phyloP scores from a whole-genome alignment of 768 basidiomycete genomes.

The Kwoniella dendrophila region DNA sequence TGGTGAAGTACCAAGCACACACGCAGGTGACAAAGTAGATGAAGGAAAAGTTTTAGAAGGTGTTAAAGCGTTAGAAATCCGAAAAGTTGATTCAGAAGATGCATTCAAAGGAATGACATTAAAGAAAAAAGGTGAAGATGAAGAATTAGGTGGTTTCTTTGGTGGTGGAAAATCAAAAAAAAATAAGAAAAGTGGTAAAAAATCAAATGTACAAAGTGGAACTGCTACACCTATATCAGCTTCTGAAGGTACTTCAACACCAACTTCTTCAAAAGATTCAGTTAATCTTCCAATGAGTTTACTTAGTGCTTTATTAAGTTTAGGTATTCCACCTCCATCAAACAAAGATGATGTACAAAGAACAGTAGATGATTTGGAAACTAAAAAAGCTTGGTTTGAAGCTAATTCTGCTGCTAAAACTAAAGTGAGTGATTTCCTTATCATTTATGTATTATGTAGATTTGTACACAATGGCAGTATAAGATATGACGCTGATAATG shows the following conservation, averaged over 20 bases:
- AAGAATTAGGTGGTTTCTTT: conserved; percentile 63
- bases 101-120: conserved; percentile 68
- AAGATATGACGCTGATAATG: conserved; percentile 11
- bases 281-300: conserved; percentile 82
- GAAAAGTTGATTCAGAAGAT: conserved; percentile 72
- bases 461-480: no score
- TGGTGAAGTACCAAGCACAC: conserved; percentile 46
- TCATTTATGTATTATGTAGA: neutral
- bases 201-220: conserved; percentile 34
- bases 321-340: conserved; percentile 88
- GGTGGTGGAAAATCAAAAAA: conserved; percentile 63
- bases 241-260: conserved; percentile 55
- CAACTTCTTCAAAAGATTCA: conserved; percentile 47
- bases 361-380: conserved; percentile 83
- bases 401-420: conserved; percentile 73
- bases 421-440: conserved; percentile 37
- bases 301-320: conserved; percentile 77
- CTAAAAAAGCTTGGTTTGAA: conserved; percentile 92
- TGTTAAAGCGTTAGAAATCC: conserved; percentile 71
- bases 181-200: conserved; percentile 60
- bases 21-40: conserved; percentile 33
- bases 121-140: conserved; percentile 92
- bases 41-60: conserved; percentile 41
- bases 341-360: conserved; percentile 75
- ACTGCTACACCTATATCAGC: conserved; percentile 44